Conservation (phyloP, 176 grass and related monocot genomes). For the Saccharum officinarum region DNA sequence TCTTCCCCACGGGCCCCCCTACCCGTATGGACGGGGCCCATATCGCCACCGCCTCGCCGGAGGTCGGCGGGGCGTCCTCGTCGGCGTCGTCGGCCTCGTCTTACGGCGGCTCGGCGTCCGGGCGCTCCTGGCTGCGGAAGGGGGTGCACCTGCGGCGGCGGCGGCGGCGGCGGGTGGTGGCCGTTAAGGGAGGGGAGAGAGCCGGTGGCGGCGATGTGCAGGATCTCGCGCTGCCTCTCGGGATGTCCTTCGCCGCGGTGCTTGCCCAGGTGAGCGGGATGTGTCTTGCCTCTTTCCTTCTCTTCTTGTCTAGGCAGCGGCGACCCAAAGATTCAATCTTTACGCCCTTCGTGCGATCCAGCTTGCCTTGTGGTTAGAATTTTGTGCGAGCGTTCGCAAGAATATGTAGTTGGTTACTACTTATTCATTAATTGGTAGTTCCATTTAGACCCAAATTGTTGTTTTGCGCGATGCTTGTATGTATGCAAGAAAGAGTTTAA, state of each 20-base stretch:
- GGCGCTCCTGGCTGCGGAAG: slow-evolving; percentile 15
- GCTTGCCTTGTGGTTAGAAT: not conserved
- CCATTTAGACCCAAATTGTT: not conserved
- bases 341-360: not conserved
- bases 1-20: not conserved
- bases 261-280: slow-evolving; percentile 46
- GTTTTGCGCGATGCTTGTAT: not conserved
- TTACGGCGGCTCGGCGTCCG: slow-evolving; percentile 14
- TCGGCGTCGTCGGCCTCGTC: slow-evolving; percentile 27
- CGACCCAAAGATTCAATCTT: slow-evolving; percentile 32
- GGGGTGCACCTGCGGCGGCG: slow-evolving; percentile 36
- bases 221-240: slow-evolving; percentile 62
- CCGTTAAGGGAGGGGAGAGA: not conserved
- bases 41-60: slow-evolving; percentile 20
- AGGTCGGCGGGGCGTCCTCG: slow-evolving; percentile 23
- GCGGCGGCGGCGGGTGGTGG: slow-evolving; percentile 14
- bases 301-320: not conserved
- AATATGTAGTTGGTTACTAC: not conserved
- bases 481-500: not conserved
- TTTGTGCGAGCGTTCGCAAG: not conserved
- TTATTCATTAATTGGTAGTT: not conserved
- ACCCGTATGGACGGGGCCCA: slow-evolving; percentile 39
- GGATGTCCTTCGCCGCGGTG: slow-evolving; percentile 80
- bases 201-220: slow-evolving; percentile 30
- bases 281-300: not conserved